Evolutionary conservation across 441 rosid species (phyloP).

Genomic region (Pelargonium cotyledonis): DNA sequence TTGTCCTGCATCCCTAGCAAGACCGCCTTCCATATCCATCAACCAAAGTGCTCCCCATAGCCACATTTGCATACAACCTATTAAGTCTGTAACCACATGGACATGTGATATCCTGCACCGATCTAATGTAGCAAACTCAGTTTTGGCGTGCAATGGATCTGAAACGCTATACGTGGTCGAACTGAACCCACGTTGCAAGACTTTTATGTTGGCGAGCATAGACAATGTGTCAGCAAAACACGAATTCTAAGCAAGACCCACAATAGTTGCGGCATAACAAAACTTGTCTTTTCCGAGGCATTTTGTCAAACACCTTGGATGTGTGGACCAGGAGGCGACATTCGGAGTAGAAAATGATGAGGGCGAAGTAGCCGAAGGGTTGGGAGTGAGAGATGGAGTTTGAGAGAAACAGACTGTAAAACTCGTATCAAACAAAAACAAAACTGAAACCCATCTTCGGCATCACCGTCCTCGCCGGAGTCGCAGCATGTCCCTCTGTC

Average conservation of each 20-base stretch:
- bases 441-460: no score
- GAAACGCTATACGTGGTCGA: constrained; percentile 28
- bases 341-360: constrained; percentile 23
- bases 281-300: constrained; percentile 31
- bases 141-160: constrained; percentile 28
- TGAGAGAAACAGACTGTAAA: constrained; percentile 17
- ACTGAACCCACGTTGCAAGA: constrained; percentile 20
- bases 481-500: no score
- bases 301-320: constrained; percentile 33
- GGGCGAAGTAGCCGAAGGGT: constrained; percentile 32
- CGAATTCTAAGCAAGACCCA: constrained; percentile 32
- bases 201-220: constrained; percentile 10
- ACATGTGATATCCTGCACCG: constrained; percentile 35
- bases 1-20: constrained; percentile 12
- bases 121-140: constrained; percentile 35
- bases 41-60: constrained; percentile 25
- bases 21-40: constrained; percentile 2
- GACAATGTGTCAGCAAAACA: constrained; percentile 21
- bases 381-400: constrained; percentile 26
- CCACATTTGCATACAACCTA: constrained; percentile 26
- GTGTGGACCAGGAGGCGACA: constrained; percentile 18
- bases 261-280: constrained; percentile 33
- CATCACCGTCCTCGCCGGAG: no score
- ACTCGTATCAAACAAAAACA: no score
- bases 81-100: constrained; percentile 25